Percentiles rank a stretch among this genome's conserved stretches.
These are phyloP conservation scores for Hymenotorrendiella dingleyae DNA, from an alignment of 2,329 filamentous ascomycete species.

Conservation along the genomic window DNA sequence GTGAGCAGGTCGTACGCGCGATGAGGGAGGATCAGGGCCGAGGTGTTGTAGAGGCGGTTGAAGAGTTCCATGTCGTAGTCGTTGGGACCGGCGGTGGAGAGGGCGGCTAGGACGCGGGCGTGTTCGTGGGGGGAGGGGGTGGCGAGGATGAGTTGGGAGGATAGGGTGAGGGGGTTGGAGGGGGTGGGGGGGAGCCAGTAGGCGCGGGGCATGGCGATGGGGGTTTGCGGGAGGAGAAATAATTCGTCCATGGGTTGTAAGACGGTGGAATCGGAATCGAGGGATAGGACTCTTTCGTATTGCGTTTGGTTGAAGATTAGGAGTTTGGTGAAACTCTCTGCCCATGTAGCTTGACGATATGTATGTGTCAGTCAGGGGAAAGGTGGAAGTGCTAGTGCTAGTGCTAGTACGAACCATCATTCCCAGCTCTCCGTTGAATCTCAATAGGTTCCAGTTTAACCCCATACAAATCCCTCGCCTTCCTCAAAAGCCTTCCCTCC, in stretches of 20 bases:
- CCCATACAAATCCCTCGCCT: slow-evolving; percentile 38
- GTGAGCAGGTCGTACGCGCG: slow-evolving; percentile 47
- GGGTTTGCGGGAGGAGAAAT: slow-evolving; percentile 47
- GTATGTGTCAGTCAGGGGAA: too few relatives aligned
- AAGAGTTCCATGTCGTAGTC: slow-evolving; percentile 56
- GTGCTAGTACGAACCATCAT: slow-evolving; percentile 14
- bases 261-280: slow-evolving; percentile 22
- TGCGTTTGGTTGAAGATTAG: slow-evolving; percentile 60
- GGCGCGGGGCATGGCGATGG: slow-evolving; percentile 53
- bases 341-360: slow-evolving; percentile 42
- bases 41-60: slow-evolving; percentile 18
- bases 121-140: slow-evolving; percentile 48
- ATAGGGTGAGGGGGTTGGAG: slow-evolving; percentile 36
- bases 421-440: slow-evolving; percentile 32
- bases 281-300: slow-evolving; percentile 34
- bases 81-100: slow-evolving; percentile 16
- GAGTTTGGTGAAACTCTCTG: slow-evolving; percentile 59
- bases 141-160: slow-evolving; percentile 52
- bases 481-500: slow-evolving; percentile 33
- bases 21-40: slow-evolving; percentile 45
- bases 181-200: slow-evolving; percentile 46
- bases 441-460: slow-evolving; percentile 39
- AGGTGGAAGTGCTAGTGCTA: slow-evolving; percentile 20
- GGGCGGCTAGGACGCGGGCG: slow-evolving; percentile 27
- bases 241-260: slow-evolving; percentile 50